A percentile compares a stretch with the other conserved stretches of the same genome.
Evolutionary conservation across 352 stramenopile genomes (phyloP).

Genomic region (Thraustochytrium sp.): DNA sequence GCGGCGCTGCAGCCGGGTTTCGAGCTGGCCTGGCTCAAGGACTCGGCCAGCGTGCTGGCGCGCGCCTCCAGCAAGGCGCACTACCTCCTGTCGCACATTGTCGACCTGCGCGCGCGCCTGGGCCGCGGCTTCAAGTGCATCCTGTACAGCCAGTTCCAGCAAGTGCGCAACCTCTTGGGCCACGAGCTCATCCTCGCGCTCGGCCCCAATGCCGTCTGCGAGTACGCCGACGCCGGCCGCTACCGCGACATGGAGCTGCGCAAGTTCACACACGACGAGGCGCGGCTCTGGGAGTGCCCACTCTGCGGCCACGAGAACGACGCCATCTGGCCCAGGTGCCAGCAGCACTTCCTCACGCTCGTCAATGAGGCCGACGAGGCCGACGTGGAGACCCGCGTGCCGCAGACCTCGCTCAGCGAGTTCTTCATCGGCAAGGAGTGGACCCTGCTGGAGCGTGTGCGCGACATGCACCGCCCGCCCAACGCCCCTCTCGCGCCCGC

Average conservation of each 20-base stretch:
- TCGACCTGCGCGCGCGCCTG: constrained; percentile 30
- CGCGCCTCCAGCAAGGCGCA: constrained; percentile 40
- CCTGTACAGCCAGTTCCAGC: constrained; percentile 63
- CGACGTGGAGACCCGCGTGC: constrained; percentile 13
- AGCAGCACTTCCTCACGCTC: constrained; percentile 2
- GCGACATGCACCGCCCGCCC: not conserved
- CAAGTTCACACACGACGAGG: constrained; percentile 57
- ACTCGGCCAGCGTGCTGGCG: not conserved
- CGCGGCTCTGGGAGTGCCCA: constrained; percentile 52
- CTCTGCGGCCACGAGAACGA: constrained; percentile 33
- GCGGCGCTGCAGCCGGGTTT: constrained; percentile 68
- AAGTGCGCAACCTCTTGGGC: constrained; percentile 59
- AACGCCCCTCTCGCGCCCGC: not conserved
- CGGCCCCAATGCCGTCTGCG: constrained; percentile 55
- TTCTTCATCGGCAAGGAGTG: constrained; percentile 31
- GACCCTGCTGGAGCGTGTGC: not conserved
- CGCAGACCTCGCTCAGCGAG: not conserved
- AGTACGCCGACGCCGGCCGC: constrained; percentile 56
- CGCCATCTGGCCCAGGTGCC: not conserved
- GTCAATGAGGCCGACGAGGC: constrained; percentile 3
- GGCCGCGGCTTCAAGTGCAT: constrained; percentile 60
- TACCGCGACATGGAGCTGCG: constrained; percentile 56
- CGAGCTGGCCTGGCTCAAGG: constrained; percentile 58
- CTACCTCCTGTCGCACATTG: constrained; percentile 30
- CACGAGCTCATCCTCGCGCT: constrained; percentile 59